A percentile compares a stretch with the other conserved stretches of the same genome.
Conservation (phyloP, 2,329 filamentous ascomycete genomes). For the Beauveria sp. region DNA sequence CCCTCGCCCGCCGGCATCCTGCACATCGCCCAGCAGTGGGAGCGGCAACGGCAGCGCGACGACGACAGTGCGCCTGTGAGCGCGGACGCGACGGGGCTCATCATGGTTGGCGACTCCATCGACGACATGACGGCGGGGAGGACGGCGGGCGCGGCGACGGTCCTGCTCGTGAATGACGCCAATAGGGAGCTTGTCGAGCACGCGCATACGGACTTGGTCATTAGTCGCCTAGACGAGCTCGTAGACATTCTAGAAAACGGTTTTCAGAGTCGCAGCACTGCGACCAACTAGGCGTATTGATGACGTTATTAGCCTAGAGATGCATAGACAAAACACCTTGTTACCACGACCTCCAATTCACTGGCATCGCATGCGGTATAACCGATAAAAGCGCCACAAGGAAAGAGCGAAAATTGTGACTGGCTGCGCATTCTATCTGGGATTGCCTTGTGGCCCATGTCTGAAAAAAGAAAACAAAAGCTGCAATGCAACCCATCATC, state of each 20-base stretch:
- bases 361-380: background rate
- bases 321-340: background rate
- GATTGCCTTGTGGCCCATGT: conserved; percentile 7
- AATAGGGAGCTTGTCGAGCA: conserved; percentile 64
- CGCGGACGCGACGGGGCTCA: conserved; percentile 39
- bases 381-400: background rate
- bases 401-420: background rate
- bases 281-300: background rate
- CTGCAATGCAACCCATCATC: background rate
- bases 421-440: conserved; percentile 9
- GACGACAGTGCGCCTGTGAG: conserved; percentile 29
- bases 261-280: conserved; percentile 47
- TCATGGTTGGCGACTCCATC: conserved; percentile 71
- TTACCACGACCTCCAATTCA: background rate
- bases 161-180: conserved; percentile 79
- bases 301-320: background rate
- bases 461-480: conserved; percentile 1
- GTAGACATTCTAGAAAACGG: conserved; percentile 67
- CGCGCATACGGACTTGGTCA: conserved; percentile 68
- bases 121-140: conserved; percentile 90
- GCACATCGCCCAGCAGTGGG: conserved; percentile 76
- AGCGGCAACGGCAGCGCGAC: conserved; percentile 31
- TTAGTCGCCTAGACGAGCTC: conserved; percentile 66
- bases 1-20: conserved; percentile 81
- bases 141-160: conserved; percentile 77